A percentile compares a stretch with the other conserved stretches of the same genome.
Conservation (phyloP, 495 filamentous ascomycete genomes). For the Niebla homalea region DNA sequence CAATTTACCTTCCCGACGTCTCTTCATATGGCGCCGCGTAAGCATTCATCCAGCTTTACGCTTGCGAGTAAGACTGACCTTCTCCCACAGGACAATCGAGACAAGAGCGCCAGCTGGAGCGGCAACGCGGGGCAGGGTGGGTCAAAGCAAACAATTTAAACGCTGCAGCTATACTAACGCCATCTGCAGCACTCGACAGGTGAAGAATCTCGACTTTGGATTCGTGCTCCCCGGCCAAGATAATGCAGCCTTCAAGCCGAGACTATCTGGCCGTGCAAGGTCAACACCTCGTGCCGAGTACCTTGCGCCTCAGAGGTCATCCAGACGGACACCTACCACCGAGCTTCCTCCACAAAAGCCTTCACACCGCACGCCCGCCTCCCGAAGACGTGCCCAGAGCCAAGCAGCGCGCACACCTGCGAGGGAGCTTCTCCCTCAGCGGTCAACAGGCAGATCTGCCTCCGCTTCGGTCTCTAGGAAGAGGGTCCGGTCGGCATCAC, state of each 20-base stretch:
- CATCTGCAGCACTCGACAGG: constrained; percentile 9
- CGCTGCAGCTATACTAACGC: neutral
- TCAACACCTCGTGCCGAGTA: constrained; percentile 6
- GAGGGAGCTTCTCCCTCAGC: neutral
- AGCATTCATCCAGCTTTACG: neutral
- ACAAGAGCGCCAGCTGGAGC: constrained; percentile 12
- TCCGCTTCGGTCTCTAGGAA: neutral
- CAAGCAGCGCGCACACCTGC: neutral
- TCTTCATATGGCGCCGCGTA: neutral
- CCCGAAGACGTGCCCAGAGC: neutral
- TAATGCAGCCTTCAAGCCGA: constrained; percentile 3
- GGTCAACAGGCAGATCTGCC: neutral
- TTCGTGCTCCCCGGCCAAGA: constrained; percentile 10
- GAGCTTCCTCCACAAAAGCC: neutral
- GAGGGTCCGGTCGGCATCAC: neutral
- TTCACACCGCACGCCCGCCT: neutral
- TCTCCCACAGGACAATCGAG: constrained; percentile 1
- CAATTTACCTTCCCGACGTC: no score
- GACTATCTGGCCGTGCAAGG: constrained; percentile 8
- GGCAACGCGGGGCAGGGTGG: constrained; percentile 16
- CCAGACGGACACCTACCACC: constrained; percentile 5
- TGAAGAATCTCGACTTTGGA: constrained; percentile 11
- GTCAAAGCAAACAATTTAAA: neutral
- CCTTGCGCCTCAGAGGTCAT: constrained; percentile 7
- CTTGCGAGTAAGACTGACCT: neutral